Conservation (phyloP, 1,139 yeast species). For the Candida glucosophila region DNA sequence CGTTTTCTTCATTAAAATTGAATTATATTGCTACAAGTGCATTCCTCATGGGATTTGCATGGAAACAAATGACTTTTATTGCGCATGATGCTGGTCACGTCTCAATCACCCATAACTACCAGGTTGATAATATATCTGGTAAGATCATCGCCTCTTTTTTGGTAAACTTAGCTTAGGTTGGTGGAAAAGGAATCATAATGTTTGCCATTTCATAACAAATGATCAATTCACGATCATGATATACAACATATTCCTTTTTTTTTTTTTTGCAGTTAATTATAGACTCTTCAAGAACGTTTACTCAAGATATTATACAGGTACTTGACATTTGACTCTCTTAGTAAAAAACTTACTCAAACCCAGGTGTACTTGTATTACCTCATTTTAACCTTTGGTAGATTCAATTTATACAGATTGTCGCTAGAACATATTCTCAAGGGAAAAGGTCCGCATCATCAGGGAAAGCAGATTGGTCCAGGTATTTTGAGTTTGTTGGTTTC, state of each 20-base stretch:
- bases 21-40: slow-evolving; percentile 52
- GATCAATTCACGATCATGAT: slow-evolving; percentile 93
- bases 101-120: slow-evolving; percentile 73
- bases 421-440: slow-evolving; percentile 70
- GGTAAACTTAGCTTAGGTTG: slow-evolving; percentile 91
- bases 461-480: slow-evolving; percentile 80
- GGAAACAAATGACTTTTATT: slow-evolving; percentile 87
- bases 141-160: slow-evolving; percentile 60
- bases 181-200: slow-evolving; percentile 94
- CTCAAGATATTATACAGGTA: slow-evolving; percentile 68
- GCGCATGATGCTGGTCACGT: slow-evolving; percentile 91
- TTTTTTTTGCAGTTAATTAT: slow-evolving; percentile 81
- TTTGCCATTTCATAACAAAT: slow-evolving; percentile 80
- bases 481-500: slow-evolving; percentile 66
- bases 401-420: slow-evolving; percentile 72
- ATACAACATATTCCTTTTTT: slow-evolving; percentile 89
- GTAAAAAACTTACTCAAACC: slow-evolving; percentile 47
- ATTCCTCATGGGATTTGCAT: slow-evolving; percentile 58
- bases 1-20: slow-evolving; percentile 41
- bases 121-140: slow-evolving; percentile 69
- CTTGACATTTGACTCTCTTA: slow-evolving; percentile 60
- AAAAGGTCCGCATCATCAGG: slow-evolving; percentile 73
- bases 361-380: slow-evolving; percentile 75
- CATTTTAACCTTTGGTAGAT: slow-evolving; percentile 73
- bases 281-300: slow-evolving; percentile 59